phyloP scores from a whole-genome alignment of 2,329 filamentous ascomycete genomes.

The Apiospora kogelbergensis region DNA sequence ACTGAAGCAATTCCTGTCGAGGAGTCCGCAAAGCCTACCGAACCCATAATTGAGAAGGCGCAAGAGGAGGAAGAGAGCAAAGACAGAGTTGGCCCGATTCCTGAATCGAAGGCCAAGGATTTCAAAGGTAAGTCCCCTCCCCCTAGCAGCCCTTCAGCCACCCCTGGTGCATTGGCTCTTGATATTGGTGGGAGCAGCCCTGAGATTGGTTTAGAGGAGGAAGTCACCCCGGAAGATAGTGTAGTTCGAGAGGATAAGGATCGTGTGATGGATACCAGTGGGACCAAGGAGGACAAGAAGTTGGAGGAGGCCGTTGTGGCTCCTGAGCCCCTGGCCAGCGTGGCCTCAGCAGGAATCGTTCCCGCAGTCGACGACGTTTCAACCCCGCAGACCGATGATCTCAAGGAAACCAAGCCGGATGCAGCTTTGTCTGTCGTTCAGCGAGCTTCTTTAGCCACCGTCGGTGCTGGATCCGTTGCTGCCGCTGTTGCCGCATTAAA shows the following conservation, averaged over 20 bases:
- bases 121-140: slow-evolving; percentile 46
- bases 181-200: slow-evolving; percentile 24
- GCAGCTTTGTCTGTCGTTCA: not conserved
- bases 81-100: slow-evolving; percentile 39
- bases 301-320: not conserved
- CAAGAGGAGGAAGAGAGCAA: slow-evolving; percentile 37
- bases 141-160: slow-evolving; percentile 29
- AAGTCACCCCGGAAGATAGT: slow-evolving; percentile 4
- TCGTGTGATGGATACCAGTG: not conserved
- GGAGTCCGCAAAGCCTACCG: not conserved
- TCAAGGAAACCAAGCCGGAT: not conserved
- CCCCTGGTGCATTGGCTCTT: slow-evolving; percentile 33
- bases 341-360: not conserved
- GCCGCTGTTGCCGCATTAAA: not conserved
- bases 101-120: slow-evolving; percentile 33
- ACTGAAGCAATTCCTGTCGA: not conserved
- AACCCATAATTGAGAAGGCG: slow-evolving; percentile 3
- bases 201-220: slow-evolving; percentile 17
- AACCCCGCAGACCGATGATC: not conserved
- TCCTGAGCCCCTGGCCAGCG: not conserved
- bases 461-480: not conserved
- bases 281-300: not conserved
- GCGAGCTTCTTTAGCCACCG: not conserved
- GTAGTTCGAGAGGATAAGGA: not conserved
- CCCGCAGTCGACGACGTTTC: not conserved